Evolutionary conservation across 2,329 filamentous ascomycete species (phyloP).

Genomic region (Xylariaceae sp.): DNA sequence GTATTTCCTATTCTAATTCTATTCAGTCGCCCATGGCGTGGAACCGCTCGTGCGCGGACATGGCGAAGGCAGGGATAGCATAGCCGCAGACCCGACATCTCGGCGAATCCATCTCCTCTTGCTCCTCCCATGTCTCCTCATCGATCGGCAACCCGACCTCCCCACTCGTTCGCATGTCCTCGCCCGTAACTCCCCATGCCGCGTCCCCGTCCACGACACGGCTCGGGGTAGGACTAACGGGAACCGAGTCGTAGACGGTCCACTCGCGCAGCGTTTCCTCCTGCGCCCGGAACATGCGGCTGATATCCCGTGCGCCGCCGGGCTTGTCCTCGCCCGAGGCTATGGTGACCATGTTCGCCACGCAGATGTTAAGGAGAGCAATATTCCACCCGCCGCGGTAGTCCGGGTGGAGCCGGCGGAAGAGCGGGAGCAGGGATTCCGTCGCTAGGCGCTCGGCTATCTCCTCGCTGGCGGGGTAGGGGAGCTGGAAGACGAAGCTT

Average conservation of each 20-base stretch:
- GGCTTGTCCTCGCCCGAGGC: constrained; percentile 34
- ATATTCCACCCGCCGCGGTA: constrained; percentile 67
- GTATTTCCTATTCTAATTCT: neutral
- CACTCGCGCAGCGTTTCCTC: constrained; percentile 66
- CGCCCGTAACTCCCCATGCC: neutral
- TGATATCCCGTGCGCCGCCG: constrained; percentile 72
- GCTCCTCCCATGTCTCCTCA: constrained; percentile 28
- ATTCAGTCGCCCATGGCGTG: constrained; percentile 40
- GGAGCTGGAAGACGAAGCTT: constrained; percentile 64
- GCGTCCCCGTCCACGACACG: neutral
- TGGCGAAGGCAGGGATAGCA: constrained; percentile 53
- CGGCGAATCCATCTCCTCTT: constrained; percentile 34
- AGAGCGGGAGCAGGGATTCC: constrained; percentile 66
- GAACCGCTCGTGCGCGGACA: constrained; percentile 53
- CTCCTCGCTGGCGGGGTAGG: constrained; percentile 35
- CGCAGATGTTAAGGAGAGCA: constrained; percentile 80
- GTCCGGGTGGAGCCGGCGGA: constrained; percentile 68
- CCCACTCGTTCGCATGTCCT: neutral
- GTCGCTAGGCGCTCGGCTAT: constrained; percentile 64
- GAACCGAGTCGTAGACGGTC: constrained; percentile 47
- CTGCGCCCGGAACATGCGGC: constrained; percentile 75
- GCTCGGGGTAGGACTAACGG: neutral
- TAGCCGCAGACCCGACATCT: constrained; percentile 49
- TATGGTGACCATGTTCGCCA: constrained; percentile 70
- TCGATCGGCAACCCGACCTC: neutral